phyloP scores from a whole-genome alignment of 1,284 basidiomycete species.

The Austroboletus novae-zelandiae region DNA sequence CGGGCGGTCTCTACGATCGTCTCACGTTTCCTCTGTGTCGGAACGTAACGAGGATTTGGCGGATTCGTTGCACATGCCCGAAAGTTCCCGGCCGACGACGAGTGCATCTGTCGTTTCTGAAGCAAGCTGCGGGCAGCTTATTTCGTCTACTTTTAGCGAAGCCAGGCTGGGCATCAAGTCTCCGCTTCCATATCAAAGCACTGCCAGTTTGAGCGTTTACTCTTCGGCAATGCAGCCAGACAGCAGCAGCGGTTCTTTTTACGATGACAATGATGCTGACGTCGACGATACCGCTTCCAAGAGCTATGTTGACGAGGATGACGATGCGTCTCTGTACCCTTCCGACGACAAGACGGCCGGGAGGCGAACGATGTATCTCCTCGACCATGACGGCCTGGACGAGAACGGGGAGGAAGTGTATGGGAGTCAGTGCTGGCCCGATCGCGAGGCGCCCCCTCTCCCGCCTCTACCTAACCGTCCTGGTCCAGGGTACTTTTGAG shows the following conservation, averaged over 20 bases:
- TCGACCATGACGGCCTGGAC: conserved; percentile 28
- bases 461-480: conserved; percentile 20
- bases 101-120: conserved; percentile 21
- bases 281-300: conserved; percentile 17
- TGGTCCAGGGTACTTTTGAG: conserved; percentile 29
- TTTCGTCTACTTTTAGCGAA: conserved; percentile 7
- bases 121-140: conserved; percentile 18
- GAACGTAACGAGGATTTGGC: conserved; percentile 10
- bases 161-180: conserved; percentile 5
- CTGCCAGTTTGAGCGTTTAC: conserved; percentile 19
- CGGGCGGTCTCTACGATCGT: conserved; percentile 26
- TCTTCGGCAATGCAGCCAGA: conserved; percentile 15
- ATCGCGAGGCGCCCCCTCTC: conserved; percentile 15
- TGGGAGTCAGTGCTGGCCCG: conserved; percentile 22
- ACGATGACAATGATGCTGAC: conserved; percentile 23
- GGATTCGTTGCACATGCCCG: conserved; percentile 7
- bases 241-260: conserved; percentile 18
- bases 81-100: conserved; percentile 21
- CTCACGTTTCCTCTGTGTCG: conserved; percentile 20
- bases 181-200: conserved; percentile 19
- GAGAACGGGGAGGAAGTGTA: conserved; percentile 23
- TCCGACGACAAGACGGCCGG: conserved; percentile 35
- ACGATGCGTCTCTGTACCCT: conserved; percentile 30
- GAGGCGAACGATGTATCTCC: conserved; percentile 34
- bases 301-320: conserved; percentile 16